Base-by-base conservation (phyloP, 1,284 basidiomycete genomes). In the Heliocybe sulcata region DNA sequence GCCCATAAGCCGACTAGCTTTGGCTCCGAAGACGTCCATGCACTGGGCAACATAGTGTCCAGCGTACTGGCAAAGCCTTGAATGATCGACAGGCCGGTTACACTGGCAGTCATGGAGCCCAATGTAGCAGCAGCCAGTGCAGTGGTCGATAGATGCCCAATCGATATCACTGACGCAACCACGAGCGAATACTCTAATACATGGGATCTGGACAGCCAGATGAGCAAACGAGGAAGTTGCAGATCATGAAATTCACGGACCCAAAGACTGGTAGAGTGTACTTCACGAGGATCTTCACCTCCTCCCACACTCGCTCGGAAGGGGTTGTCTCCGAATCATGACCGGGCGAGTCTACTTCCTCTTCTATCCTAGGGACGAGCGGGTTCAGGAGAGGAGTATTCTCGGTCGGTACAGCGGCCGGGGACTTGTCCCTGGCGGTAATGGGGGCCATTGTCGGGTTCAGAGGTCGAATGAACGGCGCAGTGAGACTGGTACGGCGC, bases 1-100 rank as follows among this genome's bases (percentile, higher is more conserved):
- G 89, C 76, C 94, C 94, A 96, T 1, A 97, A 76, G 2, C 94
- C 94, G 25, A 98, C 93, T 1, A 92, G 77, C 10, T 86, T 76
- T 0, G 93, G 94, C 42, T 90, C 81, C 1, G 82, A 69, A 10
- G 90, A 92, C 0, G 94, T 94, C 90, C 93, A 98, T 1, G 94
- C 92, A 22, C 89, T 82, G 0, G 94, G 94, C 0, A 98, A 79
- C 63, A 97, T 79, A 0, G 94, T 94, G 64, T 98, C 94, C 26
- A 98, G 78, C 0, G 92, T 87, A 55, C 85, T 89, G 14, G 85
- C 77, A 62, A 96, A 85, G 11, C 94, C 94, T 63, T 91, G 88
- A n/a, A 94, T 77, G 59, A 94, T 84, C 57, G 87, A 83, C 59
- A 80, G 79, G 14, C 79, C 81, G 0, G 84, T 77, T 1, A 87